phyloP scores from a whole-genome alignment of 2,329 filamentous ascomycete genomes.

The Paradendryphiella salina region DNA sequence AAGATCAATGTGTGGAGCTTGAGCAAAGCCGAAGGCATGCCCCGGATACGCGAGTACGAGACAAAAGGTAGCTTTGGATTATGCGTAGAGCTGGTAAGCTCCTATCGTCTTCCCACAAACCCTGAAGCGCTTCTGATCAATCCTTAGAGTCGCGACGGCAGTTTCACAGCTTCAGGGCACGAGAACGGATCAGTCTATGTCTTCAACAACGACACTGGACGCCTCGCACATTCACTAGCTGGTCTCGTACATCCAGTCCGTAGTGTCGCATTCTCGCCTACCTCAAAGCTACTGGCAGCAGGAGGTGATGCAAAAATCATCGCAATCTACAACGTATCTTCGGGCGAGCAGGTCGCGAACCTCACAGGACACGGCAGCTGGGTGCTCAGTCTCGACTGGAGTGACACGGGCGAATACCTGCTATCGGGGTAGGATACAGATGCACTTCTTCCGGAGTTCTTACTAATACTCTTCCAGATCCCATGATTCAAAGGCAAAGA shows the following conservation, averaged over 20 bases:
- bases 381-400: constrained; percentile 93
- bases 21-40: constrained; percentile 53
- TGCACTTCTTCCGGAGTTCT: background rate
- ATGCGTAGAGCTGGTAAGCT: constrained; percentile 73
- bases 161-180: constrained; percentile 87
- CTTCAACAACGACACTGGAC: constrained; percentile 88
- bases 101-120: background rate
- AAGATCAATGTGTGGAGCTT: constrained; percentile 86
- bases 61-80: constrained; percentile 92
- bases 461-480: constrained; percentile 51
- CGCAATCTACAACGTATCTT: constrained; percentile 86
- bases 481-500: constrained; percentile 92
- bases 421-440: constrained; percentile 66
- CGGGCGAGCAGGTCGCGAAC: constrained; percentile 90
- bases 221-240: constrained; percentile 81
- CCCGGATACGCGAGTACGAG: constrained; percentile 80
- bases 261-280: constrained; percentile 84
- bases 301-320: constrained; percentile 89
- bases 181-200: constrained; percentile 91
- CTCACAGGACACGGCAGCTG: constrained; percentile 78
- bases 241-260: constrained; percentile 87
- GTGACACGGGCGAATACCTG: constrained; percentile 85
- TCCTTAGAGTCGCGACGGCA: constrained; percentile 68
- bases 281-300: constrained; percentile 79
- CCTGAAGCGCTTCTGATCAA: background rate